Evolutionary conservation across 192 early-diverging fungal species (phyloP).

Genomic region (Backusella mclennaniae): DNA sequence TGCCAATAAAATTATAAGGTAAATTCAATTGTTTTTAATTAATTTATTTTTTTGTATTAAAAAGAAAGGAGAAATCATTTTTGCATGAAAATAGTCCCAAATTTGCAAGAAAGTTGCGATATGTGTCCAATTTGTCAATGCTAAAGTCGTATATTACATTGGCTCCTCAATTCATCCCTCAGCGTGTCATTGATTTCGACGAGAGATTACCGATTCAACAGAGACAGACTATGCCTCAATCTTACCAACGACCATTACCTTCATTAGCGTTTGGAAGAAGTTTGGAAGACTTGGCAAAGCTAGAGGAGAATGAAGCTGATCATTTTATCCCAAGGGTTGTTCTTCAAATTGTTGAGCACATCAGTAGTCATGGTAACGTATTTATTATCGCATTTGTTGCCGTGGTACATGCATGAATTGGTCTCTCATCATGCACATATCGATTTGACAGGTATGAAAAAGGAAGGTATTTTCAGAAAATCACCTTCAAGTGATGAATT

Average conservation of each 20-base stretch:
- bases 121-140: slow-evolving; percentile 68
- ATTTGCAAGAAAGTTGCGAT: slow-evolving; percentile 84
- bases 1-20: slow-evolving; percentile 88
- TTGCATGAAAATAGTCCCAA: slow-evolving; percentile 66
- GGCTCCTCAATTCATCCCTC: slow-evolving; percentile 76
- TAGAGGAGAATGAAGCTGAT: slow-evolving; percentile 15
- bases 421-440: neutral
- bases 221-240: neutral
- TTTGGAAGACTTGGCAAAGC: slow-evolving; percentile 54
- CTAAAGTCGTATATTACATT: slow-evolving; percentile 68
- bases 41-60: neutral
- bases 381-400: neutral
- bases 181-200: slow-evolving; percentile 58
- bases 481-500: slow-evolving; percentile 76
- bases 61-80: neutral
- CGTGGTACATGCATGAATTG: neutral
- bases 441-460: slow-evolving; percentile 54
- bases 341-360: slow-evolving; percentile 67
- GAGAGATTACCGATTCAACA: neutral
- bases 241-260: neutral
- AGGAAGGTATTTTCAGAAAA: slow-evolving; percentile 84
- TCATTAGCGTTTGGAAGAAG: slow-evolving; percentile 68
- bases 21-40: neutral
- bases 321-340: slow-evolving; percentile 74
- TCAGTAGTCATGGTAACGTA: slow-evolving; percentile 57